Evolutionary conservation across 2,329 filamentous ascomycete species (phyloP), one percentile per base, ranked within the genome.

Genomic region (Claviceps spartinae): DNA sequence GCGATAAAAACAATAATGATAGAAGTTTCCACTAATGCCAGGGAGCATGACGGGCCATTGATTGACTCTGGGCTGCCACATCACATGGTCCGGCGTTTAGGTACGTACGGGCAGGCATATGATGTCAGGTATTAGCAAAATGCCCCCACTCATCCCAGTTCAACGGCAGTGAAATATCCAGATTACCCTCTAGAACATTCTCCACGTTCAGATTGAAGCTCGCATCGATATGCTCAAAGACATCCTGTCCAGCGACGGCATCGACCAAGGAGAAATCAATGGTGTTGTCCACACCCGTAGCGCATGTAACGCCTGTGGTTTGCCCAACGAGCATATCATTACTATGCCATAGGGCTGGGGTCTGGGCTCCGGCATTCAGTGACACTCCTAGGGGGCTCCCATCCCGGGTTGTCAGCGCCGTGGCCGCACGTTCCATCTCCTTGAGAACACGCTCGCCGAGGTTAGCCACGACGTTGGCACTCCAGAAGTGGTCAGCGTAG

Each of bases 401-500:
- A 5, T 69, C 65, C 43, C 65, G 67, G 11, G 67, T 65, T 1
- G 66, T 64, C n/a, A 77, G 61, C 0, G 68, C 71, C 3, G 67
- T 72, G 0, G 73, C 74, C 0, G 76, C 73, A 45, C 76, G 72
- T 57, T 77, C 75, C 72, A 81, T 77, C 58, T 80, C 76, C 47
- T 68, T 69, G 41, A 79, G 60, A 0, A 81, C 76, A 8, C 76
- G 67, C 54, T 79, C 75, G 2, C 78, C 77, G 18, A 81, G 68
- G 0, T 71, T 70, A 0, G 75, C 75, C 26, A 79, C 77, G 2
- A 79, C 72, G 16, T 70, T 70, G 1, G 77, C 72, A 58, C 74
- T 78, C 68, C 75, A 79, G 61, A 78, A 83, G n/a, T 74, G 72
- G 42, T 75, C 70, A n/a, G 74, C 72, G 51, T 80, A 72, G 14